Evolutionary conservation across 192 early-diverging fungal genomes (phyloP), one percentile per base, ranked within the genome.

Genomic region (Oehlia diaphana): DNA sequence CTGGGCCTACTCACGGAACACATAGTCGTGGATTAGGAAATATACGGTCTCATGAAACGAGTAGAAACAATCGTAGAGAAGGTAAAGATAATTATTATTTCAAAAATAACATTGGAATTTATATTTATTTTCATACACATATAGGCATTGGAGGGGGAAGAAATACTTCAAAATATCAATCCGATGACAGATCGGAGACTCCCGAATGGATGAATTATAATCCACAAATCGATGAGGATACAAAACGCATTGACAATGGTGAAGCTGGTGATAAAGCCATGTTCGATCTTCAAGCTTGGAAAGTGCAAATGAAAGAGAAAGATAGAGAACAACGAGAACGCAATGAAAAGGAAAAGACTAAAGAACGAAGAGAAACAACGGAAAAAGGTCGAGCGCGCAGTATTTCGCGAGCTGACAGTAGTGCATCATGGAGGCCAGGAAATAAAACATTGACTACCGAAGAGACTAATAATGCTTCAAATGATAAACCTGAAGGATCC

Each of bases 141-240:
- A 74, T 9, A 63, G 61, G 28, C 14, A 39, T 63, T 28, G 23
- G 28, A 35, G 65, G 44, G 9, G 66, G 42, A 26, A 42, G 26
- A 69, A 65, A 35, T 28, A 44, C 10, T 63, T 70, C 76, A 28
- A 49, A 68, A n/a, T 58, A 79, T 69, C 72, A 81, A 26, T 16
- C 9, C 8, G 78, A 68, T 12, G 75, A 79, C 10, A 50, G 83
- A 28, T 83, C 82, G 23, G 85, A 86, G 66, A 80, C 87, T 2
- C 89, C 89, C 50, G 88, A 91, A 74, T 91, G 89, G 89, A 85
- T 91, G 89, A 88, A 87, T 79, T 89, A 91, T 64, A 88, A 86
- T 21, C 89, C 89, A 49, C 87, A 90, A 49, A 68, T 80, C 21
- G 82, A 87, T 73, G 72, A 77, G 44, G 80, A 82, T 63, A 49